Conservation (phyloP, 1,139 yeast species). For the Kurtzmaniella quercitrusa region DNA sequence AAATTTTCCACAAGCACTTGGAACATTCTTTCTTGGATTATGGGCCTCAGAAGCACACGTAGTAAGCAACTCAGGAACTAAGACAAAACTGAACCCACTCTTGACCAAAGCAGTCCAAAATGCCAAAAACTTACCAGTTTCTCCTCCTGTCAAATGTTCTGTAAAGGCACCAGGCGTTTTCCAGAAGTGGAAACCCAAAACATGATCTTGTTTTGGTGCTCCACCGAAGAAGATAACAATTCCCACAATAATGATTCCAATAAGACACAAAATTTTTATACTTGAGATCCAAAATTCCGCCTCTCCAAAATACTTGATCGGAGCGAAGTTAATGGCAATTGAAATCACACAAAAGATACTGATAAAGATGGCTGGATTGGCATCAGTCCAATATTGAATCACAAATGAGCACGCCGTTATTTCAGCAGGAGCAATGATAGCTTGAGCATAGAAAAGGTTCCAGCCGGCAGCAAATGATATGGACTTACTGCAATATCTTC, state of each 20-base stretch:
- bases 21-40: conserved; percentile 36
- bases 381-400: conserved; percentile 43
- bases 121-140: conserved; percentile 54
- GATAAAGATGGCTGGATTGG: conserved; percentile 12
- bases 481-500: conserved; percentile 50
- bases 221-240: conserved; percentile 53
- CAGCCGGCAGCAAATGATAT: conserved; percentile 33
- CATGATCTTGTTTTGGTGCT: conserved; percentile 50
- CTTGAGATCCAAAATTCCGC: conserved; percentile 64
- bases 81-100: conserved; percentile 44
- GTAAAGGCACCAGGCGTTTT: conserved; percentile 56
- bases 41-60: conserved; percentile 37
- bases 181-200: conserved; percentile 68
- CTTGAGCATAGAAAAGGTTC: conserved; percentile 36
- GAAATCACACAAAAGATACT: conserved; percentile 8
- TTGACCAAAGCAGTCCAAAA: conserved; percentile 39
- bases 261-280: conserved; percentile 54
- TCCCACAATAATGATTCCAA: conserved; percentile 47
- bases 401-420: conserved; percentile 38
- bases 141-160: conserved; percentile 39
- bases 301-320: conserved; percentile 61
- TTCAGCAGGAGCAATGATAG: conserved; percentile 35
- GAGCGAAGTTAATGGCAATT: conserved; percentile 52
- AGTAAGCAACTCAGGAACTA: conserved; percentile 43
- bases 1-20: conserved; percentile 32